Evolutionary conservation across 1,284 basidiomycete species (phyloP).

Genomic region (Boletus holoroseus): DNA sequence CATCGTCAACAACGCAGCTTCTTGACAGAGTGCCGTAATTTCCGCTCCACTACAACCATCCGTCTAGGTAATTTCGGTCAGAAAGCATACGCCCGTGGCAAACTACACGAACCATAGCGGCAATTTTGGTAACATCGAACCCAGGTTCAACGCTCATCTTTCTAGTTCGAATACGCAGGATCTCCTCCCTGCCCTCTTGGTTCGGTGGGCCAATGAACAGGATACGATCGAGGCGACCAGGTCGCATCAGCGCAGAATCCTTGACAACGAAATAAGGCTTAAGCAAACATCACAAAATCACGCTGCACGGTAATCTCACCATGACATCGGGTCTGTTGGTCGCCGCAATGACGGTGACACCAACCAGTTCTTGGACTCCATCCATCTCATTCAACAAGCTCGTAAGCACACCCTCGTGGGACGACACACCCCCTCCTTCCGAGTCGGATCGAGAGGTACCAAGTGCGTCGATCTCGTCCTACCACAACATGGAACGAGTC

Average conservation of each 20-base stretch:
- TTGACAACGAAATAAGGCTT: slow-evolving; percentile 30
- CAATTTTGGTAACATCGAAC: slow-evolving; percentile 68
- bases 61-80: slow-evolving; percentile 50
- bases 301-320: slow-evolving; percentile 42
- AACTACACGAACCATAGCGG: slow-evolving; percentile 56
- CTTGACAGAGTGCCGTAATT: slow-evolving; percentile 88
- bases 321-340: slow-evolving; percentile 94
- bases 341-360: slow-evolving; percentile 92
- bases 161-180: slow-evolving; percentile 71
- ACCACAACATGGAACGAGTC: not conserved
- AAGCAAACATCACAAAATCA: not conserved
- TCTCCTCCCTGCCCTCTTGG: slow-evolving; percentile 71
- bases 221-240: slow-evolving; percentile 92
- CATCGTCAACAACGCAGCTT: slow-evolving; percentile 87
- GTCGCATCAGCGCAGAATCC: slow-evolving; percentile 94
- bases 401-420: slow-evolving; percentile 87
- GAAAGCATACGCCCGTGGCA: not conserved
- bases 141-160: slow-evolving; percentile 77
- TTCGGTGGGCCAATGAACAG: slow-evolving; percentile 94
- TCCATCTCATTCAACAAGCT: slow-evolving; percentile 98
- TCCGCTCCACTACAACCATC: slow-evolving; percentile 97
- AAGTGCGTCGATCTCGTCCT: slow-evolving; percentile 98
- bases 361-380: slow-evolving; percentile 88
- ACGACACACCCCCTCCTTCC: slow-evolving; percentile 41
- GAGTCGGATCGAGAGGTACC: slow-evolving; percentile 73